Evolutionary conservation across 2,329 filamentous ascomycete species (phyloP).

Genomic region (Cephalotrichum gorgonifer): DNA sequence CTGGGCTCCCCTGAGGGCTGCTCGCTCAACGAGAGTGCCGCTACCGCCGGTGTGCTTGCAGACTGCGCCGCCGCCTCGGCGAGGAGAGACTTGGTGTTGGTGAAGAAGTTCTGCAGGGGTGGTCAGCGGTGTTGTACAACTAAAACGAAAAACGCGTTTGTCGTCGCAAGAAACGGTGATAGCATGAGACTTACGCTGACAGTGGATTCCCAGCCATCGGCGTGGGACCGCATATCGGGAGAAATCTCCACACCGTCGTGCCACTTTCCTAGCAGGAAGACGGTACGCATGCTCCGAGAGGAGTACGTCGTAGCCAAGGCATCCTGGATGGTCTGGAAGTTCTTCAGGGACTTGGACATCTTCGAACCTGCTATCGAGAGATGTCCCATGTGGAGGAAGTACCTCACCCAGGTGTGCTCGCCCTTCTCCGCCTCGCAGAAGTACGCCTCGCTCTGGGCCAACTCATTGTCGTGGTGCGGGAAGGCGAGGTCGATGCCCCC

Average conservation of each 20-base stretch:
- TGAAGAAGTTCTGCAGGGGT: conserved; percentile 44
- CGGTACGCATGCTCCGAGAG: conserved; percentile 67
- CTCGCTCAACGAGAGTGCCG: conserved; percentile 26
- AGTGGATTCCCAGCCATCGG: conserved; percentile 69
- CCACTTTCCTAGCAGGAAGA: conserved; percentile 83
- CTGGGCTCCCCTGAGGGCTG: conserved; percentile 10
- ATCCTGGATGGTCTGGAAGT: conserved; percentile 87
- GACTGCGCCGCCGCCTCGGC: conserved; percentile 27
- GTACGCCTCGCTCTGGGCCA: conserved; percentile 85
- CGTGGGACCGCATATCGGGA: conserved; percentile 65
- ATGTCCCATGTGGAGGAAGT: conserved; percentile 94
- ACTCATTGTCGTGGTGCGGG: conserved; percentile 86
- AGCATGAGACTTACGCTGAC: conserved; percentile 43
- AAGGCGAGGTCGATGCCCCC: conserved; percentile 87
- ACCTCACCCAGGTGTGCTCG: conserved; percentile 77
- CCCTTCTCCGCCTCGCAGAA: conserved; percentile 45
- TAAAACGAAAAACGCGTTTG: too few relatives aligned
- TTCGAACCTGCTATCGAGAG: conserved; percentile 76
- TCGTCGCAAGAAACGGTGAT: not conserved
- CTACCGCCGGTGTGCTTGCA: conserved; percentile 16
- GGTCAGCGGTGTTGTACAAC: too few relatives aligned
- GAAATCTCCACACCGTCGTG: conserved; percentile 88
- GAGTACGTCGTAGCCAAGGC: conserved; percentile 64
- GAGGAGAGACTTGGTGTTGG: conserved; percentile 43
- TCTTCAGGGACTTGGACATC: conserved; percentile 94